Conservation (phyloP, 208 protist genomes). For the Kentomonas sorsogonicus region DNA sequence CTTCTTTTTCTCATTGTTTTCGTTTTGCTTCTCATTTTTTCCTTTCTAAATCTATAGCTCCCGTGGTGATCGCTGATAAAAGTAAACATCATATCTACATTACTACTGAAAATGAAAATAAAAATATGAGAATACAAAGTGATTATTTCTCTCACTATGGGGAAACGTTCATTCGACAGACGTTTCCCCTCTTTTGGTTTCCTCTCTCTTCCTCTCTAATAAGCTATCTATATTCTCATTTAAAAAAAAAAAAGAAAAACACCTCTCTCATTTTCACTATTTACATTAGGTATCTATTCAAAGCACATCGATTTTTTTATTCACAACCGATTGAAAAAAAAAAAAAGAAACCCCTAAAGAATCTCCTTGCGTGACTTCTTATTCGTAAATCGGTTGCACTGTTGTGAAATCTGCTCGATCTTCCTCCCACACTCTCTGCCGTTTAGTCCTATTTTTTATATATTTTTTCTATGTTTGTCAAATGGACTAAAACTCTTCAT, state of each 20-base stretch:
- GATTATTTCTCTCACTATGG: too few species aligned
- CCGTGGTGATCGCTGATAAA: neutral
- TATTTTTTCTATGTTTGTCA: constrained; percentile 12
- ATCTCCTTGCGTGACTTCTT: too few species aligned
- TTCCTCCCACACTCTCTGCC: neutral
- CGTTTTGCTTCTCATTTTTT: constrained; percentile 2
- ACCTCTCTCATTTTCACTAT: neutral
- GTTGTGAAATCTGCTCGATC: too few species aligned
- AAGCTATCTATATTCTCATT: neutral
- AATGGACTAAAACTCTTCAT: neutral
- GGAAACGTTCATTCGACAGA: too few species aligned
- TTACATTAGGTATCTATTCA: neutral
- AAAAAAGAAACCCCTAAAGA: neutral
- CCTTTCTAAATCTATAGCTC: neutral
- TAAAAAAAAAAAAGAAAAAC: neutral
- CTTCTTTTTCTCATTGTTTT: neutral
- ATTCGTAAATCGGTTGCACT: too few species aligned
- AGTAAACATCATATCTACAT: neutral
- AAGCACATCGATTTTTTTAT: neutral
- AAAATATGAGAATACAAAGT: too few species aligned
- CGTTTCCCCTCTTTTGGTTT: neutral
- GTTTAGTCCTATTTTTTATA: constrained; percentile 5
- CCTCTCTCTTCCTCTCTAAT: constrained; percentile 1
- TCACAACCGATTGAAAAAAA: neutral
- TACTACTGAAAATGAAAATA: too few species aligned